phyloP scores from a whole-genome alignment of 768 basidiomycete species.

The Boletus sensibilis region DNA sequence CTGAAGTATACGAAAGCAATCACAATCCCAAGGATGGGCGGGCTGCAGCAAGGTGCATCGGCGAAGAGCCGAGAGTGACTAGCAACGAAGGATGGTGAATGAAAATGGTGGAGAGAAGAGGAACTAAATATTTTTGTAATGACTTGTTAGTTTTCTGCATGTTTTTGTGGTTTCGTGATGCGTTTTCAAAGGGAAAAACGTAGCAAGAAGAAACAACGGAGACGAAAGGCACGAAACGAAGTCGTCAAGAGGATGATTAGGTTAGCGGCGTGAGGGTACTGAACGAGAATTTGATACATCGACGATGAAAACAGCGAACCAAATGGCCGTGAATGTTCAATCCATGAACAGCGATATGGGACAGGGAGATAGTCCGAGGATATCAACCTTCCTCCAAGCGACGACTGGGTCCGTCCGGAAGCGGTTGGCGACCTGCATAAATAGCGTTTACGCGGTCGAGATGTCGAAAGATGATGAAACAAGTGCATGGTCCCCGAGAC shows the following conservation, averaged over 20 bases:
- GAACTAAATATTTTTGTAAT: conserved; percentile 49
- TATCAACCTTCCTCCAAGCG: conserved; percentile 30
- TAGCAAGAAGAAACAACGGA: conserved; percentile 39
- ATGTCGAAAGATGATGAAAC: conserved; percentile 30
- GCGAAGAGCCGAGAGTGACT: conserved; percentile 16
- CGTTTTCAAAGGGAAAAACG: conserved; percentile 32
- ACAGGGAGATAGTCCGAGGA: conserved; percentile 31
- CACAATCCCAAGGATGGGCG: conserved; percentile 7
- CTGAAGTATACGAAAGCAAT: conserved; percentile 25
- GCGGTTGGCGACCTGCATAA: conserved; percentile 27
- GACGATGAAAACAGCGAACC: conserved; percentile 28
- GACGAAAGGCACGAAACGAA: conserved; percentile 34
- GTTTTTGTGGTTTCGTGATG: conserved; percentile 38
- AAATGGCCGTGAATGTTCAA: conserved; percentile 32
- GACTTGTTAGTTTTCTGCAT: conserved; percentile 34
- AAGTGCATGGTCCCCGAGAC: conserved; percentile 46
- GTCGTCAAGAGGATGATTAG: conserved; percentile 39
- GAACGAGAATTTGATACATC: conserved; percentile 34
- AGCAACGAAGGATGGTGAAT: conserved; percentile 16
- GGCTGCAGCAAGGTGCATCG: conserved; percentile 5
- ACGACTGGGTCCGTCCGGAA: conserved; percentile 24
- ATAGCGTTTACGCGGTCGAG: conserved; percentile 32
- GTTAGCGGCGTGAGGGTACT: conserved; percentile 35
- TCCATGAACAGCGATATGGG: conserved; percentile 37
- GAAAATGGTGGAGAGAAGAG: conserved; percentile 38